Conservation (phyloP, 306 rosid genomes). For the Vigna radiata region DNA sequence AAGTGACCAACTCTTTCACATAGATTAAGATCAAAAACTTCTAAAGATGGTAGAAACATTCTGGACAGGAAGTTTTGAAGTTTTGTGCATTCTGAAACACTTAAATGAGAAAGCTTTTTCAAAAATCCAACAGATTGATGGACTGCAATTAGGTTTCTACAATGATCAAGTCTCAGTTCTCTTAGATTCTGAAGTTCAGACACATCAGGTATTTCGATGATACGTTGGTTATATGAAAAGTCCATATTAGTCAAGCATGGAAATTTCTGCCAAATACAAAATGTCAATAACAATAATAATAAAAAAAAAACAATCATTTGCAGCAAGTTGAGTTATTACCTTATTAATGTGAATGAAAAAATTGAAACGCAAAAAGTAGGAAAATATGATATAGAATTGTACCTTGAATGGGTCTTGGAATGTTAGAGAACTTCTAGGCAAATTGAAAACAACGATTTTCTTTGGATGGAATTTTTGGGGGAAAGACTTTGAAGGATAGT, state of each 20-base stretch:
- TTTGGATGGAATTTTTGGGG: constrained; percentile 1
- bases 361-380: too few species aligned
- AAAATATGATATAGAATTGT: neutral
- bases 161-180: neutral
- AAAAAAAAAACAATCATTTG: neutral
- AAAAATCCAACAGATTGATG: constrained; percentile 37
- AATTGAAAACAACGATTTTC: neutral
- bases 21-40: neutral
- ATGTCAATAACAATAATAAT: neutral
- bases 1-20: neutral
- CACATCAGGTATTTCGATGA: neutral
- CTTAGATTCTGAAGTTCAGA: neutral
- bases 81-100: neutral
- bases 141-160: neutral
- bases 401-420: constrained; percentile 21
- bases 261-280: too few species aligned
- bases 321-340: neutral
- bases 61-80: neutral
- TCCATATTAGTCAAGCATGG: too few species aligned
- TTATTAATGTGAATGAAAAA: too few species aligned
- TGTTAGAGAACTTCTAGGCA: neutral
- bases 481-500: constrained; percentile 27
- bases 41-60: constrained; percentile 35
- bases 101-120: neutral
- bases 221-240: neutral